Evolutionary conservation across 2,329 filamentous ascomycete species (phyloP).

Genomic region (Paracoccidioides brasiliensis): DNA sequence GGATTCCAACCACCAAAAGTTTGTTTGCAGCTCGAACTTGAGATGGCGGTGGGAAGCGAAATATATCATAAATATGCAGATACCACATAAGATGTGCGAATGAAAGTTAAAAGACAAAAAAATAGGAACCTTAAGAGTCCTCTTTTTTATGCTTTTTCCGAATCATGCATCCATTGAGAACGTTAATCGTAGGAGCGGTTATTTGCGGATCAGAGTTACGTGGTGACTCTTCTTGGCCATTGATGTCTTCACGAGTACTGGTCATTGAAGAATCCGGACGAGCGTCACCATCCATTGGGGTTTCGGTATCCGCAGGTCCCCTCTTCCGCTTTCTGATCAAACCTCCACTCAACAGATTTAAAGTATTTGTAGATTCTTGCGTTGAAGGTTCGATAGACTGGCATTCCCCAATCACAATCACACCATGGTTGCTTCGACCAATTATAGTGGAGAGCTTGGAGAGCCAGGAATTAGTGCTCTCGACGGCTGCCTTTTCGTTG

Average conservation of each 20-base stretch:
- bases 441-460: conserved; percentile 29
- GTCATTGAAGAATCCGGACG: neutral
- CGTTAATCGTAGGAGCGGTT: conserved; percentile 19
- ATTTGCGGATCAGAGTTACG: conserved; percentile 3
- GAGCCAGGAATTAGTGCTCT: conserved; percentile 31
- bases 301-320: conserved; percentile 8
- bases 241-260: neutral
- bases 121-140: neutral
- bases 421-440: conserved; percentile 25
- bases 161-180: conserved; percentile 26
- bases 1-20: too few relatives aligned
- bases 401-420: conserved; percentile 20
- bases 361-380: conserved; percentile 3
- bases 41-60: neutral
- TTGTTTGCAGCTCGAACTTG: too few relatives aligned
- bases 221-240: conserved; percentile 8
- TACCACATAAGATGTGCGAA: neutral
- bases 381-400: neutral
- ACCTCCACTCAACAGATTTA: conserved; percentile 19
- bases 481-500: conserved; percentile 22
- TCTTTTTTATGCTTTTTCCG: conserved; percentile 28
- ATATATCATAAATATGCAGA: neutral
- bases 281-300: neutral
- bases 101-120: neutral
- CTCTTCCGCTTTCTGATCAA: conserved; percentile 30